A percentile compares a stretch with the other conserved stretches of the same genome.
Evolutionary conservation across 2,329 filamentous ascomycete genomes (phyloP).

Genomic region (Monilinia fructicola): DNA sequence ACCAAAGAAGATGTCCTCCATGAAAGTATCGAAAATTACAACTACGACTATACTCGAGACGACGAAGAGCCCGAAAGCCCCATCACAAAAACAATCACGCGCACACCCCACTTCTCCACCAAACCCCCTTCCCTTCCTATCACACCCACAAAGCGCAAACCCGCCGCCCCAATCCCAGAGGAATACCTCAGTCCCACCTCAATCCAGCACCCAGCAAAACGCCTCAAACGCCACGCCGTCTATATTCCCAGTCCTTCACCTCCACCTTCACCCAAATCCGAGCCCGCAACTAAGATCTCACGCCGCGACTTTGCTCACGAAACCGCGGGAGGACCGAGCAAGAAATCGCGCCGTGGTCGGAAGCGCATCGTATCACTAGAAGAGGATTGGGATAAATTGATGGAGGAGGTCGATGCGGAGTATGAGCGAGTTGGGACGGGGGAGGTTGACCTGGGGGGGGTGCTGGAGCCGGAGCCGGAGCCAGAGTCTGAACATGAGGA

Average conservation of each 20-base stretch:
- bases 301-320: no score
- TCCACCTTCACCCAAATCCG: no score
- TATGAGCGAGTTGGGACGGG: no score
- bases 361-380: no score
- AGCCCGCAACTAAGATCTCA: no score
- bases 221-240: not conserved
- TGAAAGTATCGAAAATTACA: not conserved
- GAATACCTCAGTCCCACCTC: not conserved
- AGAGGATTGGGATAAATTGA: no score
- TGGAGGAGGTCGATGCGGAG: no score
- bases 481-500: no score
- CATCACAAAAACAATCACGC: not conserved
- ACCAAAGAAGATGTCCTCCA: not conserved
- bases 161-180: not conserved
- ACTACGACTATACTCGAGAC: not conserved
- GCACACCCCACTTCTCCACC: not conserved
- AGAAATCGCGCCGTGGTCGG: no score
- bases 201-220: not conserved
- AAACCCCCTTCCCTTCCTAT: not conserved
- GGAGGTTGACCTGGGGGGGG: no score
- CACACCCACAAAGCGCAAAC: not conserved
- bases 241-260: not conserved
- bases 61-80: not conserved
- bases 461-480: not conserved
- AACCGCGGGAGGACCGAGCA: no score